Conservation (phyloP, 106 monocot genomes). For the Apostasia ramifera region DNA sequence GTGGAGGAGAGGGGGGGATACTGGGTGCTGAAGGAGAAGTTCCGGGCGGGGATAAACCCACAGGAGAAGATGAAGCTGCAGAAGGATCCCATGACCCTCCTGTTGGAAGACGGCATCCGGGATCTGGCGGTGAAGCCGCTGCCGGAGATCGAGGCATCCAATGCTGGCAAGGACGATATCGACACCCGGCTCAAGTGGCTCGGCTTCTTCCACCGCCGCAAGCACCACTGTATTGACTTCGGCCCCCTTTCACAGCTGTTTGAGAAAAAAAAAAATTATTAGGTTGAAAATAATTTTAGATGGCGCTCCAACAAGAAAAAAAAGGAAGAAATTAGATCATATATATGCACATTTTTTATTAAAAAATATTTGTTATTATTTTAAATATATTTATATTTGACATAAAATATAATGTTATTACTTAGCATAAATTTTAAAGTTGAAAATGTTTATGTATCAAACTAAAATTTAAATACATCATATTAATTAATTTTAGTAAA, state of each 20-base stretch:
- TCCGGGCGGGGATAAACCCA: slow-evolving; percentile 65
- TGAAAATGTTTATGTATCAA: too few relatives aligned
- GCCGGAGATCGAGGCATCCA: slow-evolving; percentile 58
- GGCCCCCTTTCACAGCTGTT: not conserved
- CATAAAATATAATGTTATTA: too few relatives aligned
- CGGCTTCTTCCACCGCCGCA: slow-evolving; percentile 95
- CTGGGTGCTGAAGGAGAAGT: slow-evolving; percentile 88
- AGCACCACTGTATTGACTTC: slow-evolving; percentile 62
- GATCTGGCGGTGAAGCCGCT: slow-evolving; percentile 49
- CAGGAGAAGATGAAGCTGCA: slow-evolving; percentile 88
- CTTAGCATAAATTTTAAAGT: too few relatives aligned
- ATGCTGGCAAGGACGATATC: slow-evolving; percentile 72
- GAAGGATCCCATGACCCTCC: slow-evolving; percentile 77
- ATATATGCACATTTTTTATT: too few relatives aligned
- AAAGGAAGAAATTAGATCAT: too few relatives aligned
- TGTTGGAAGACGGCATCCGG: slow-evolving; percentile 54
- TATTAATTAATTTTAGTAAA: too few relatives aligned
- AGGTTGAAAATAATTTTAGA: too few relatives aligned
- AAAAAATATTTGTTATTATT: too few relatives aligned
- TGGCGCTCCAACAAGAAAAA: too few relatives aligned
- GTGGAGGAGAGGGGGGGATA: slow-evolving; percentile 76
- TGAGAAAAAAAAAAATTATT: too few relatives aligned
- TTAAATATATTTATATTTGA: too few relatives aligned
- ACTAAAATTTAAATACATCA: too few relatives aligned
- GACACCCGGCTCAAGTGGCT: slow-evolving; percentile 98